A percentile compares a stretch with the other conserved stretches of the same genome.
phyloP scores from a whole-genome alignment of 2,329 filamentous ascomycete species.

The Colletotrichum echinochloae region DNA sequence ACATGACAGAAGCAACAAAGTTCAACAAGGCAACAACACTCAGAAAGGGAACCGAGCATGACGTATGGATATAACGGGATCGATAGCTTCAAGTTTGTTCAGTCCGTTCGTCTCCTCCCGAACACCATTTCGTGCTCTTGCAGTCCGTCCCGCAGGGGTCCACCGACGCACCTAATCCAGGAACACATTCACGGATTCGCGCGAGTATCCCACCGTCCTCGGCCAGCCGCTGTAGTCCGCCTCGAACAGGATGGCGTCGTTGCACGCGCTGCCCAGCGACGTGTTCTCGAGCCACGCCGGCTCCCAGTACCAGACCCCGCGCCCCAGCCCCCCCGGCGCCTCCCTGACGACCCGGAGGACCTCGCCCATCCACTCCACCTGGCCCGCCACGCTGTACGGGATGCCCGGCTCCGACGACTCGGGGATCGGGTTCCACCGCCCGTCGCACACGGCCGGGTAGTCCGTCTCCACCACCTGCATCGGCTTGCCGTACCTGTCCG shows the following conservation, averaged over 20 bases:
- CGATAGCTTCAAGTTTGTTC: neutral
- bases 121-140: neutral
- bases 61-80: no score
- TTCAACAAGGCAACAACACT: neutral
- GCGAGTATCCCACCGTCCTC: constrained; percentile 30
- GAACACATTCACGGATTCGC: constrained; percentile 27
- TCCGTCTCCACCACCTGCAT: constrained; percentile 37
- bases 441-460: constrained; percentile 36
- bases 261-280: constrained; percentile 33
- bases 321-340: constrained; percentile 26
- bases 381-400: constrained; percentile 32
- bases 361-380: constrained; percentile 30
- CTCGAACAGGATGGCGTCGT: constrained; percentile 35
- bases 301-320: constrained; percentile 35
- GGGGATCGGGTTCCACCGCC: constrained; percentile 34
- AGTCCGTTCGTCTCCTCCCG: neutral
- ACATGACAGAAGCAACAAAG: neutral
- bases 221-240: constrained; percentile 36
- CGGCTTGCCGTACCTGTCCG: constrained; percentile 33
- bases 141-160: neutral
- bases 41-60: neutral
- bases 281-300: constrained; percentile 32
- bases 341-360: constrained; percentile 26
- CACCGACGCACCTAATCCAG: neutral
- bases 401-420: constrained; percentile 33